Base-by-base conservation (phyloP, 1,139 yeast species). In the Kodamaea derodonti region DNA sequence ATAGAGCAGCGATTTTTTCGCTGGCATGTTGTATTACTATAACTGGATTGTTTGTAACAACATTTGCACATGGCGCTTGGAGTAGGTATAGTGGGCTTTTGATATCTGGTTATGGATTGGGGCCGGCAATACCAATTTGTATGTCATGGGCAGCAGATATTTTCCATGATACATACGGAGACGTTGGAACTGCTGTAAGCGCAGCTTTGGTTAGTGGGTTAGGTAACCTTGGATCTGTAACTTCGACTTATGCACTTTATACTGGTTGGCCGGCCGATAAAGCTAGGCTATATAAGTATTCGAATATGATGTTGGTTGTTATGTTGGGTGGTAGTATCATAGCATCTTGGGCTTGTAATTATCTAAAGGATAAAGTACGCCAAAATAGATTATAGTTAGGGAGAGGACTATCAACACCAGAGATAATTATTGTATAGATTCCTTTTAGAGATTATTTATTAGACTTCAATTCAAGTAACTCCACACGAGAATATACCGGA, bases 131-230 rank as follows among this genome's bases (percentile, higher is more conserved):
- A 15, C 95, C 95, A 22, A 85, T 84, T 32, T 75, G 84, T 52
- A 86, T 86, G 95, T 77, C 95, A 1, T 79, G 87, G 85, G 64
- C 90, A 0, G 81, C 92, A 0, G 92, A 84, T 49, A 82, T 85
- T 30, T 84, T 85, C 62, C 75, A 72, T 9, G 69, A 72, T 4
- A 66, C 75, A 32, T 83, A 87, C 49, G 95, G 95, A 28, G 95
- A 85, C 51, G 80, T 86, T 33, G 95, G 95, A 4, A 69, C 80
- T 36, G 95, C 95, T 3, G 88, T 83, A 13, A 75, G 88, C 33
- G 75, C 88, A 8, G 95, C 95, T 0, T 59, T 86, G 30, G 92
- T 86, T 8, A 79, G 88, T 44, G 95, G 95, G 1, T 65, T 86
- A 36, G 95, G 95, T 33, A 86, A 86, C 55, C 69, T 85, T 47